Evolutionary conservation across 306 rosid genomes (phyloP).

Genomic region (Arachis stenosperma): DNA sequence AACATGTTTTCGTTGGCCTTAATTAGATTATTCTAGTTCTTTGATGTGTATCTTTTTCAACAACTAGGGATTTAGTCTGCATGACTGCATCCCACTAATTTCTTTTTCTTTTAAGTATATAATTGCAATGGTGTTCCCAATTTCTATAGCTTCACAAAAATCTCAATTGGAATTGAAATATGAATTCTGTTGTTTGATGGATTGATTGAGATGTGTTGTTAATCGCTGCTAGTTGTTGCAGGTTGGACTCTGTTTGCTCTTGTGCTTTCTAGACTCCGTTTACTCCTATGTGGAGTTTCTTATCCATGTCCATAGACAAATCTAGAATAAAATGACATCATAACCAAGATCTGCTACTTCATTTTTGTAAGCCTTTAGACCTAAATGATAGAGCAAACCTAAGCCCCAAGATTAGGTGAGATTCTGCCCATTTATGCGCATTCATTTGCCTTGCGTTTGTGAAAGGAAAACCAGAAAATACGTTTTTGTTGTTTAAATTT

Average conservation of each 20-base stretch:
- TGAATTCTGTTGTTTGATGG: neutral
- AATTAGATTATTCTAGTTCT: too few species aligned
- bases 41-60: neutral
- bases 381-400: slow-evolving; percentile 38
- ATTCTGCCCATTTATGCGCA: slow-evolving; percentile 41
- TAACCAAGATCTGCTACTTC: slow-evolving; percentile 42
- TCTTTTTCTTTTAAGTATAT: neutral
- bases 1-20: too few species aligned
- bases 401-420: slow-evolving; percentile 35
- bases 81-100: neutral
- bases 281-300: slow-evolving; percentile 92
- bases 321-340: slow-evolving; percentile 85
- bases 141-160: too few species aligned
- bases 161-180: neutral
- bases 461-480: slow-evolving; percentile 33
- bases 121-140: too few species aligned
- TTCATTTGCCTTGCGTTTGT: slow-evolving; percentile 28
- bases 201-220: slow-evolving; percentile 11
- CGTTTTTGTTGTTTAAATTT: slow-evolving; percentile 51
- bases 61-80: slow-evolving; percentile 32
- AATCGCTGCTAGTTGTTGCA: slow-evolving; percentile 36
- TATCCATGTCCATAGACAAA: slow-evolving; percentile 92
- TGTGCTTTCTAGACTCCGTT: slow-evolving; percentile 71
- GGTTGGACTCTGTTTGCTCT: slow-evolving; percentile 88
- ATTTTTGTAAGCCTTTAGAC: slow-evolving; percentile 45